Base-by-base conservation (phyloP, 2,329 filamentous ascomycete species). In the Fusarium clavum region DNA sequence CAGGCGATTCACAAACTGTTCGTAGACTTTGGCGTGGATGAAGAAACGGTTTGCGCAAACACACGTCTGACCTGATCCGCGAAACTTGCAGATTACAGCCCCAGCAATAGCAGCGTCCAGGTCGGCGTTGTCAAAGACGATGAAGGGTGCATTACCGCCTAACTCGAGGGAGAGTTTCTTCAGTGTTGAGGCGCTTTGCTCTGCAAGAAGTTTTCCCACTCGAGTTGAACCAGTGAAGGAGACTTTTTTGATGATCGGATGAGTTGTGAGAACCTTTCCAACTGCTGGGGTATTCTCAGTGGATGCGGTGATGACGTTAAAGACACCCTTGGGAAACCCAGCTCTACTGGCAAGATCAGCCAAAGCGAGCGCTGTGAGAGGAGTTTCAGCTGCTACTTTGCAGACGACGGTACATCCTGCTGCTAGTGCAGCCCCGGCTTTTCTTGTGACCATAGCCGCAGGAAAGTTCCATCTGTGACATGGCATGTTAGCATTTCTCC, bases 381-480 rank as follows among this genome's bases (percentile, higher is more conserved):
- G 92, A 3, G 92, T 94, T 77, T 93, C 90, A 1, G 90, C 90
- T 3, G 88, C 90, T 2, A 91, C 90, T 79, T 93, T 93, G 11
- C 88, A 84, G 6, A 94, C 83, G 88, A 94, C 92, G 1, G 91
- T 92, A 77, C 91, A 93, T 24, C 91, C 91, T 13, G 91, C 91
- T 11, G 91, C 92, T 24, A 94, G 81, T 1, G 88, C 88, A 0
- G 88, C 81, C 0, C 77, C 81, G 2, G 81, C 78, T 57, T 86
- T 85, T 25, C 83, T 75, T 6, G 83, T 77, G 12, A 85, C 79
- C 80, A 88, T 86, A 11, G 84, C 84, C 9, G 84, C 76, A 5
- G 86, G 86, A 69, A 91, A 92, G 78, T 92, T 91, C 89, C 88
- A 81, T 29, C 27, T 29, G 27, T 12, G 5, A 12, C 27, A 12